phyloP scores from a whole-genome alignment of 1,139 yeast genomes.

The Debaryomyces sp. region DNA sequence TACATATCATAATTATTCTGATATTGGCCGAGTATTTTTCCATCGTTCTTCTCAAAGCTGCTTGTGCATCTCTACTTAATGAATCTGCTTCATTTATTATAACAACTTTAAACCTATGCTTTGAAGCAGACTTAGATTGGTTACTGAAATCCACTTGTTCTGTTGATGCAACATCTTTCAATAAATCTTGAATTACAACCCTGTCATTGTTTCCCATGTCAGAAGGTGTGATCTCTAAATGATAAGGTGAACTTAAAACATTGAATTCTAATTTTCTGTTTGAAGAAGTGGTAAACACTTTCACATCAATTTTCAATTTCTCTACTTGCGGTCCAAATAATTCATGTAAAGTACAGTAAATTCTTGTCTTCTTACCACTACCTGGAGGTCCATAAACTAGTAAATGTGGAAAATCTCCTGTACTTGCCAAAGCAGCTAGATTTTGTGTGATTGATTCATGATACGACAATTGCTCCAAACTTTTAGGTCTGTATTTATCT shows the following conservation, averaged over 20 bases:
- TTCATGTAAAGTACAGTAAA: slow-evolving; percentile 76
- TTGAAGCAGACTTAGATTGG: slow-evolving; percentile 30
- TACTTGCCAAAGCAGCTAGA: slow-evolving; percentile 62
- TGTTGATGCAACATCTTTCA: slow-evolving; percentile 93
- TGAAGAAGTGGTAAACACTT: slow-evolving; percentile 73
- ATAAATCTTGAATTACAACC: slow-evolving; percentile 88
- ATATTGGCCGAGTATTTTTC: slow-evolving; percentile 91
- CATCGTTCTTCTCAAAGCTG: slow-evolving; percentile 97
- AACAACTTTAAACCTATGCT: slow-evolving; percentile 86
- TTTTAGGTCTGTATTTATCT: slow-evolving; percentile 85
- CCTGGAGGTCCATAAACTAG: slow-evolving; percentile 95
- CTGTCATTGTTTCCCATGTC: slow-evolving; percentile 97
- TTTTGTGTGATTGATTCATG: slow-evolving; percentile 67
- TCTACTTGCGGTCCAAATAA: slow-evolving; percentile 84
- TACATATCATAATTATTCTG: slow-evolving; percentile 81
- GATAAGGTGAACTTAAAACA: slow-evolving; percentile 87
- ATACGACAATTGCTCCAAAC: slow-evolving; percentile 63
- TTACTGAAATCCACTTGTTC: slow-evolving; percentile 84
- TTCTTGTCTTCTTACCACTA: slow-evolving; percentile 94
- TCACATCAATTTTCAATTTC: slow-evolving; percentile 83
- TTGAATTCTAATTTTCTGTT: slow-evolving; percentile 84
- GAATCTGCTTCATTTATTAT: slow-evolving; percentile 94
- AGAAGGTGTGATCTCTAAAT: slow-evolving; percentile 93
- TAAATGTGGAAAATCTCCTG: slow-evolving; percentile 93
- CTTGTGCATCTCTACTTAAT: slow-evolving; percentile 93